Percentiles rank a stretch among this genome's conserved stretches.
Evolutionary conservation across 352 stramenopile genomes (phyloP).

Genomic region (Globisporangium irregulare): DNA sequence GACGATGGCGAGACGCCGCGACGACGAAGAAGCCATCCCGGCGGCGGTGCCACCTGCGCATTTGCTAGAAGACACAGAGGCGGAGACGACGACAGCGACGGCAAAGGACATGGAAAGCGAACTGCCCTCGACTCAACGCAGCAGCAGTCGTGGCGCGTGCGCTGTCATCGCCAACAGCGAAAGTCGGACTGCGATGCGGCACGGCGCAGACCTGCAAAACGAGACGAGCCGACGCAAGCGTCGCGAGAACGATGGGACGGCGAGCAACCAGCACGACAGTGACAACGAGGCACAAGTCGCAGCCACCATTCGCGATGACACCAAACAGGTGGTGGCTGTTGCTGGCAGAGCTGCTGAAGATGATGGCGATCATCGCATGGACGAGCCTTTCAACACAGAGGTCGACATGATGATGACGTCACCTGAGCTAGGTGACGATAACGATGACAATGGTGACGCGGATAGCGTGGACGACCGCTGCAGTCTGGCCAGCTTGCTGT

Average conservation of each 20-base stretch:
- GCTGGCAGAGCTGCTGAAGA: background rate
- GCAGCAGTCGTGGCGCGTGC: background rate
- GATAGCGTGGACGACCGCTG: conserved; percentile 5
- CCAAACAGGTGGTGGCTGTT: background rate
- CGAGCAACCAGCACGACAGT: background rate
- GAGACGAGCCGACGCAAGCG: background rate
- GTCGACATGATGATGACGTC: conserved; percentile 8
- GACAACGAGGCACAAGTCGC: background rate
- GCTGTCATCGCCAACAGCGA: background rate
- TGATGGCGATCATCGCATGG: conserved; percentile 1
- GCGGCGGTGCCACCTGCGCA: background rate
- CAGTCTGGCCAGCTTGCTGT: conserved; percentile 2
- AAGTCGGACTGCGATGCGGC: background rate
- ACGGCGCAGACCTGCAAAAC: background rate
- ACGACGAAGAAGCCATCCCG: background rate
- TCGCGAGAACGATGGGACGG: background rate
- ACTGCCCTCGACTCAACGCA: background rate
- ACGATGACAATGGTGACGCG: background rate
- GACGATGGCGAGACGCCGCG: background rate
- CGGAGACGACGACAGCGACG: background rate
- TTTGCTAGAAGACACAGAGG: background rate
- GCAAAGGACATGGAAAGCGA: background rate
- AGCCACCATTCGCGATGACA: too few relatives aligned
- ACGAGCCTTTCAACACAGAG: background rate
- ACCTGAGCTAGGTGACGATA: background rate